A percentile compares a stretch with the other conserved stretches of the same genome.
Conservation (phyloP, 2,329 filamentous ascomycete species). For the Aspergillus sp. region DNA sequence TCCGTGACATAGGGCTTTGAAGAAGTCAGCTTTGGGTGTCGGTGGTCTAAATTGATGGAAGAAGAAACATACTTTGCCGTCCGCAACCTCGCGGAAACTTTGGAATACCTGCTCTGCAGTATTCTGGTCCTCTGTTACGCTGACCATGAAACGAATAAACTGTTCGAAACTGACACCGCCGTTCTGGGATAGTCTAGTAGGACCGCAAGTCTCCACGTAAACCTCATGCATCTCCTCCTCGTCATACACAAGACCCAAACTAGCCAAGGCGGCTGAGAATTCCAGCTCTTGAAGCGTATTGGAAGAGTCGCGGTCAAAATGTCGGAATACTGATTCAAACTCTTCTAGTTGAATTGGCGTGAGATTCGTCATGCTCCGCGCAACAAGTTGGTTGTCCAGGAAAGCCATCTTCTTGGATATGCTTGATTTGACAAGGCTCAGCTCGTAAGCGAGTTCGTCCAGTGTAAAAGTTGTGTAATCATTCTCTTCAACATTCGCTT, state of each 20-base stretch:
- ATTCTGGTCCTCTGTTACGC: constrained; percentile 98
- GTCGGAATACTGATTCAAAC: constrained; percentile 96
- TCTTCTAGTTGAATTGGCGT: constrained; percentile 98
- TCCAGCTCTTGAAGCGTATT: constrained; percentile 92
- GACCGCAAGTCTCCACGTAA: constrained; percentile 79
- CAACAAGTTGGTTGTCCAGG: constrained; percentile 97
- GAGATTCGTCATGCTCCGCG: constrained; percentile 96
- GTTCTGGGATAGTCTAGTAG: constrained; percentile 56
- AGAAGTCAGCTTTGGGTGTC: background rate
- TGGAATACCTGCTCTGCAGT: constrained; percentile 98
- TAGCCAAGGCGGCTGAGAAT: constrained; percentile 94
- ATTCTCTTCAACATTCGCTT: constrained; percentile 98
- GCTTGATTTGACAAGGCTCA: constrained; percentile 84
- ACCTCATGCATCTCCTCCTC: constrained; percentile 98
- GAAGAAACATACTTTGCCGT: constrained; percentile 69
- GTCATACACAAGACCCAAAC: constrained; percentile 90
- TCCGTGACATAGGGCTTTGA: constrained; percentile 87
- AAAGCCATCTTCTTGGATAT: constrained; percentile 97
- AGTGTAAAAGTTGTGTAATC: constrained; percentile 99
- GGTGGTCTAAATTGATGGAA: background rate
- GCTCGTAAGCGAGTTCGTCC: constrained; percentile 91
- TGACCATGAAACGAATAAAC: constrained; percentile 99
- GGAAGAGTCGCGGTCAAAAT: constrained; percentile 91
- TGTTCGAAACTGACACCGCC: constrained; percentile 89
- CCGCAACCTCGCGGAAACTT: constrained; percentile 93